Conservation (phyloP, 352 stramenopile genomes). For the Poterioochromonas sp. region DNA sequence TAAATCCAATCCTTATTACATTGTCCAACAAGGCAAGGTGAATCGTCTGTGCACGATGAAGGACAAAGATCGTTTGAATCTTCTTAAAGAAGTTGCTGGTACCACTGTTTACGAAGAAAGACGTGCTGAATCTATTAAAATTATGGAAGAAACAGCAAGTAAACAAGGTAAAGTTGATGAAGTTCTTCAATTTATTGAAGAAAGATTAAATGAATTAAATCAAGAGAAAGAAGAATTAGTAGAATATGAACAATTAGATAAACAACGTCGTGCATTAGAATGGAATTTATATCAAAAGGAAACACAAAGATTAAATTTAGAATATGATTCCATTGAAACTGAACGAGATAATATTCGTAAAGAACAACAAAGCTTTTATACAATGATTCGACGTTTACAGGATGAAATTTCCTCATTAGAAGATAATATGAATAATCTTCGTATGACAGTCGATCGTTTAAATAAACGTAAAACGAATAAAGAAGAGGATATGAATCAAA, state of each 20-base stretch:
- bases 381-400: constrained; percentile 43
- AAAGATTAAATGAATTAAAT: constrained; percentile 80
- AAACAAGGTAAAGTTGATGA: constrained; percentile 87
- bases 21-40: constrained; percentile 99
- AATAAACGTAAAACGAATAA: constrained; percentile 32
- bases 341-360: constrained; percentile 42
- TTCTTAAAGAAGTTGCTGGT: constrained; percentile 96
- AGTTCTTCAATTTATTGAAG: constrained; percentile 49
- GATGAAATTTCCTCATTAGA: constrained; percentile 46
- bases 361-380: constrained; percentile 44
- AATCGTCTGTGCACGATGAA: constrained; percentile 94
- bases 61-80: constrained; percentile 86
- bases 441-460: constrained; percentile 39
- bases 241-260: constrained; percentile 79
- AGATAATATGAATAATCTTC: constrained; percentile 50
- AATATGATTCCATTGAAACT: constrained; percentile 45
- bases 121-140: constrained; percentile 84
- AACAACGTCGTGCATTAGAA: constrained; percentile 84
- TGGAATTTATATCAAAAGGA: constrained; percentile 91
- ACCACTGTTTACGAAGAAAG: constrained; percentile 98
- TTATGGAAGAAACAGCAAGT: constrained; percentile 89
- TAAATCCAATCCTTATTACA: constrained; percentile 99
- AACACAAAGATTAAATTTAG: constrained; percentile 53
- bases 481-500: constrained; percentile 35
- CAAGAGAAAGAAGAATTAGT: constrained; percentile 95